Evolutionary conservation across 176 grass and related monocot species (phyloP), one percentile per base, ranked within the genome.

Genomic region (Poa annua): DNA sequence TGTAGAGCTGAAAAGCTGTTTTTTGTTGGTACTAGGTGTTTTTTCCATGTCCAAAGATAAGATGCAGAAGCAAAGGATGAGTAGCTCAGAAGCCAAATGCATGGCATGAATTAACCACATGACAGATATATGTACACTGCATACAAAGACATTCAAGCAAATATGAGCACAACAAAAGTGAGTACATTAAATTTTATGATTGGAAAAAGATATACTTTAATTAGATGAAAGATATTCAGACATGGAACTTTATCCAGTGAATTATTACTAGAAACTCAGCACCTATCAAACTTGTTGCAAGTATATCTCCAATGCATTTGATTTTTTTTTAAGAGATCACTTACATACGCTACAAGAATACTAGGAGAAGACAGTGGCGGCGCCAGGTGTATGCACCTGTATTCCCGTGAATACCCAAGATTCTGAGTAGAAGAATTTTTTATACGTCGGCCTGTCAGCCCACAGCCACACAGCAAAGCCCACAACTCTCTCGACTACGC

Each of bases 251-350:
- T 42, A 51, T 86, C 2, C 34, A 80, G 51, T 65, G 39, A 79
- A 50, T 65, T 24, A 51, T 26, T 41, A 17, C 44, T 50, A 73
- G 14, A 73, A 73, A 73, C 29, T 32, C 44, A 81, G 38, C 41
- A 72, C 41, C 19, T 48, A 85, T 5, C 47, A 81, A 85, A 77
- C 26, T 78, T 82, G 68, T 41, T 65, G 32, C 24, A 6, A 64
- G 2, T 42, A 78, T 6, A 47, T 63, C 16, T 41, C 17, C 24
- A 73, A 49, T 61, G 24, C 50, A 83, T 83, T 66, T 9, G 44
- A 68, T 29, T 29, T 29, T 29, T 29, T 29, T 29, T 48, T 22
- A 74, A 62, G 53, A 84, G 57, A 32, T 47, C 33, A 85, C 36
- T 45, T 85, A 34, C 44, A 81, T 14, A 45, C 14, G 69, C 61